Conservation (phyloP, 2,329 filamentous ascomycete species). For the Amesomyces nigricolor region DNA sequence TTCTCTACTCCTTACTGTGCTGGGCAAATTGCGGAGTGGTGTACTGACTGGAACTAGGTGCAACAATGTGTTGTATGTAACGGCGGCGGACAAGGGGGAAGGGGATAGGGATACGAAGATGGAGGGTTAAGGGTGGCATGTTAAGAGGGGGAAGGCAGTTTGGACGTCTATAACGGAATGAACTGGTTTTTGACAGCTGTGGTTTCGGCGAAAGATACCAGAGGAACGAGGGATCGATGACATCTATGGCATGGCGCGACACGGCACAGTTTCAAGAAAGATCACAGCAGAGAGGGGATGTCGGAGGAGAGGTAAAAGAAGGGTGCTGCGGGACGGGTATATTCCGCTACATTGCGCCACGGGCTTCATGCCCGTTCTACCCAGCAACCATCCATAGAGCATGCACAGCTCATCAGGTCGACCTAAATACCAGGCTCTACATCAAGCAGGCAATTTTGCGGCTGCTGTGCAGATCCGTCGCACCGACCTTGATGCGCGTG, state of each 20-base stretch:
- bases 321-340: neutral
- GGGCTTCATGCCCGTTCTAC: neutral
- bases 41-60: constrained; percentile 23
- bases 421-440: constrained; percentile 35
- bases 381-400: neutral
- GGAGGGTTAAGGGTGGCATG: constrained; percentile 39
- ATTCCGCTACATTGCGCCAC: neutral
- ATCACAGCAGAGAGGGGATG: too few species aligned
- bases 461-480: constrained; percentile 63
- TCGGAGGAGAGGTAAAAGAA: neutral
- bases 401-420: neutral
- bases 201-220: too few species aligned
- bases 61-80: constrained; percentile 97
- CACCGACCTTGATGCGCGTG: constrained; percentile 58
- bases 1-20: too few species aligned
- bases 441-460: constrained; percentile 66
- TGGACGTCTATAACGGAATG: neutral
- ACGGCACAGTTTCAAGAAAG: too few species aligned
- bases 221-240: neutral
- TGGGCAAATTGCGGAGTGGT: too few species aligned
- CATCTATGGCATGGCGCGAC: too few species aligned
- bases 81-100: constrained; percentile 47
- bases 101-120: constrained; percentile 55
- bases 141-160: neutral
- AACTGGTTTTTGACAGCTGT: too few species aligned